Evolutionary conservation across 2,329 filamentous ascomycete genomes (phyloP).

Genomic region (Ophiostoma himal-ulmi): DNA sequence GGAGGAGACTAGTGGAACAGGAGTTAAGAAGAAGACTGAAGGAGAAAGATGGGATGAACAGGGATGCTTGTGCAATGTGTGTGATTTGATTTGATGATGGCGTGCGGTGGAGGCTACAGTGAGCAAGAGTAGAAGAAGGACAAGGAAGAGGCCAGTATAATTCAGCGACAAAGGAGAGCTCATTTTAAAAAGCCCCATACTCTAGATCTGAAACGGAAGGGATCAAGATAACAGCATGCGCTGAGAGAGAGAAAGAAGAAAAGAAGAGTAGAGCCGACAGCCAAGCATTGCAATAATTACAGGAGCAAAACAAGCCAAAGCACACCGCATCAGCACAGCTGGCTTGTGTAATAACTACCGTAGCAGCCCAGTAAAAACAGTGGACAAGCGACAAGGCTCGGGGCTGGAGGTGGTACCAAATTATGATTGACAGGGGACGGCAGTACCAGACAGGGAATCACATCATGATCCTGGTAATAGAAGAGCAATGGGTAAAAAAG

Average conservation of each 20-base stretch:
- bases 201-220: constrained; percentile 8
- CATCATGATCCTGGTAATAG: not conserved
- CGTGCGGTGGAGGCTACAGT: constrained; percentile 10
- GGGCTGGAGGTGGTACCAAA: not conserved
- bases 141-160: not conserved
- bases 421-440: constrained; percentile 11
- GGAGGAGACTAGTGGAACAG: not conserved
- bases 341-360: not conserved
- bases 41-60: constrained; percentile 4
- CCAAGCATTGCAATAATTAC: not conserved
- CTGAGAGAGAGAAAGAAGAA: not conserved
- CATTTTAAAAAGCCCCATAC: not conserved
- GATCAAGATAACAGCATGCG: not conserved
- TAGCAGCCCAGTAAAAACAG: not conserved
- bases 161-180: not conserved
- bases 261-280: not conserved
- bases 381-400: constrained; percentile 12
- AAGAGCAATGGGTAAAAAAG: not conserved
- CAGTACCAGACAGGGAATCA: not conserved
- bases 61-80: constrained; percentile 4
- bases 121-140: not conserved
- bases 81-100: constrained; percentile 19
- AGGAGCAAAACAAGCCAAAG: not conserved
- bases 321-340: not conserved
- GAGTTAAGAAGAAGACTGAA: not conserved